phyloP scores from a whole-genome alignment of 305 asterid species.

The Plantago coronopus region DNA sequence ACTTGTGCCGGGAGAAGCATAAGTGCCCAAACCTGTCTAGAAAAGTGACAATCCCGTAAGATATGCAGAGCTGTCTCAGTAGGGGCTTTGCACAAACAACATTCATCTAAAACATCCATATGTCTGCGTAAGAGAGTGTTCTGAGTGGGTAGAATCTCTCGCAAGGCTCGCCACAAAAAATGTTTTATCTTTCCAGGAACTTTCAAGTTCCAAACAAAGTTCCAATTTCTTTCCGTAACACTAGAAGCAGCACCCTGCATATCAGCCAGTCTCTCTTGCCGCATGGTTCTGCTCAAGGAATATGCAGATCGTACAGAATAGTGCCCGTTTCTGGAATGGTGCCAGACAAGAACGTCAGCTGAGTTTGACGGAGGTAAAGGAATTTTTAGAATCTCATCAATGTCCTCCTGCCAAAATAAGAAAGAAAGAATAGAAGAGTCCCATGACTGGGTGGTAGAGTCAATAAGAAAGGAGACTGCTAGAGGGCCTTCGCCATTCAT shows the following conservation, averaged over 20 bases:
- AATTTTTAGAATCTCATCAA: not conserved
- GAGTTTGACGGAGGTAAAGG: not conserved
- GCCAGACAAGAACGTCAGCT: not conserved
- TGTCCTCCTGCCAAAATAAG: not conserved
- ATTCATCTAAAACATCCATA: not conserved
- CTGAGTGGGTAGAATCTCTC: not conserved
- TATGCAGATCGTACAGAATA: not conserved
- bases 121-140: too few relatives aligned
- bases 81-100: not conserved
- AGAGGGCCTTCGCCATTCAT: not conserved
- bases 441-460: not conserved
- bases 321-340: too few relatives aligned
- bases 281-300: too few relatives aligned
- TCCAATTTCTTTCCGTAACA: too few relatives aligned
- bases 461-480: too few relatives aligned
- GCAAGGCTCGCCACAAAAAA: not conserved
- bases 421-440: too few relatives aligned
- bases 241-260: too few relatives aligned
- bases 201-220: not conserved
- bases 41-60: not conserved
- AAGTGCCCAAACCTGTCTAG: not conserved
- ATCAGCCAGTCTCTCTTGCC: too few relatives aligned
- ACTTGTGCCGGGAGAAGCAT: not conserved
- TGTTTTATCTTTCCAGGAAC: not conserved
- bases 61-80: not conserved